phyloP scores from a whole-genome alignment of 495 filamentous ascomycete genomes.

The Talaromyces proteolyticus region DNA sequence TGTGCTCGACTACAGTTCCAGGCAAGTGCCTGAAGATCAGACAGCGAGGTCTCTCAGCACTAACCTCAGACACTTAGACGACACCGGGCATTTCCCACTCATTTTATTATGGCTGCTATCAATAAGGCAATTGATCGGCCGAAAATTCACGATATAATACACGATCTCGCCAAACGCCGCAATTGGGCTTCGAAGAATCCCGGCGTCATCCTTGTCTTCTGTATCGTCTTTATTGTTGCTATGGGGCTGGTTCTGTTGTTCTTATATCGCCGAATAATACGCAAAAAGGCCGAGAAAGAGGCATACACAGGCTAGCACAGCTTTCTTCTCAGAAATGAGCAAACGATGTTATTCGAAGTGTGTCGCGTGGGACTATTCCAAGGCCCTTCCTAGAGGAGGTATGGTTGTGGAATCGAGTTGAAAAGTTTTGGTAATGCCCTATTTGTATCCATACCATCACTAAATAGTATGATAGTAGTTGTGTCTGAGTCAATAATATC shows the following conservation, averaged over 20 bases:
- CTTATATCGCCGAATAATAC: slow-evolving; percentile 35
- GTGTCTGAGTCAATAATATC: too few species aligned
- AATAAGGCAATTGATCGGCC: slow-evolving; percentile 17
- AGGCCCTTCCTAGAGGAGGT: too few species aligned
- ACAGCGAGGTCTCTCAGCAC: background rate
- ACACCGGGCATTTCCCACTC: background rate
- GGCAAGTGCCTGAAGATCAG: background rate
- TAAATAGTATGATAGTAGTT: background rate
- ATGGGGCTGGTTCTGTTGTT: slow-evolving; percentile 36
- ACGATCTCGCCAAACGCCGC: slow-evolving; percentile 21
- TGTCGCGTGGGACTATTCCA: too few species aligned
- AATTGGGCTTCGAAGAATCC: slow-evolving; percentile 47
- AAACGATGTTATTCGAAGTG: too few species aligned
- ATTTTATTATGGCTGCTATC: slow-evolving; percentile 30
- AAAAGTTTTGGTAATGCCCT: background rate
- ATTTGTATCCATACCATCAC: background rate
- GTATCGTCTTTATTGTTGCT: slow-evolving; percentile 43
- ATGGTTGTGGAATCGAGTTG: too few species aligned
- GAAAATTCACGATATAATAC: slow-evolving; percentile 9
- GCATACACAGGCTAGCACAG: slow-evolving; percentile 9
- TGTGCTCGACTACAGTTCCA: background rate
- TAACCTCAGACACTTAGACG: background rate
- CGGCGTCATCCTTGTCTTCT: slow-evolving; percentile 49
- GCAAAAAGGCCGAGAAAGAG: slow-evolving; percentile 24
- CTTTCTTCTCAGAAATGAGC: background rate